phyloP scores from a whole-genome alignment of 768 basidiomycete species.

The Boletales sp. region DNA sequence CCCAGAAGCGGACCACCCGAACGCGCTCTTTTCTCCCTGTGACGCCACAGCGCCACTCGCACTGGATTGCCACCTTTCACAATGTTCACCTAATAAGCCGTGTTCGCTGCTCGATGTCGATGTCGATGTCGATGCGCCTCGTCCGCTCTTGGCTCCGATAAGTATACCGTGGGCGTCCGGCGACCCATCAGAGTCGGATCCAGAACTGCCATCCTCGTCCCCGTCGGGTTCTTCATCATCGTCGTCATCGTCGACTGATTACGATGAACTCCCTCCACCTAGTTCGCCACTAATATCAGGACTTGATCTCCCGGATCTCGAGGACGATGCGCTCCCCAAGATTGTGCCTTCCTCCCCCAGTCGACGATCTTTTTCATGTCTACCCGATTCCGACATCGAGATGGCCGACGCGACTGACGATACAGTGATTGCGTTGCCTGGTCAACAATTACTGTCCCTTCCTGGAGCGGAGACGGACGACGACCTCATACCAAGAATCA shows the following conservation, averaged over 20 bases:
- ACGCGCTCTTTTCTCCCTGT: conserved; percentile 18
- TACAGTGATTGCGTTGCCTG: conserved; percentile 12
- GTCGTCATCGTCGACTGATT: conserved; percentile 21
- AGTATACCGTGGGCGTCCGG: conserved; percentile 22
- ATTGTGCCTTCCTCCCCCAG: conserved; percentile 27
- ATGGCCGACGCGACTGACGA: conserved; percentile 18
- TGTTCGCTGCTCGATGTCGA: conserved; percentile 27
- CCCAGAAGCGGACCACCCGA: conserved; percentile 11
- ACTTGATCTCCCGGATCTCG: conserved; percentile 30
- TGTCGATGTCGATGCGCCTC: conserved; percentile 7
- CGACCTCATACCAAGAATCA: conserved; percentile 34
- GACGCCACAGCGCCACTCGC: conserved; percentile 9
- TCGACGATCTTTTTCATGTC: conserved; percentile 24
- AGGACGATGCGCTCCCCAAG: conserved; percentile 21
- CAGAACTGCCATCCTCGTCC: conserved; percentile 8
- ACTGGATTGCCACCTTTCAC: conserved; percentile 13
- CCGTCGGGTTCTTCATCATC: conserved; percentile 9
- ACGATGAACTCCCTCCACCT: conserved; percentile 18
- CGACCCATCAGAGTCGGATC: conserved; percentile 12
- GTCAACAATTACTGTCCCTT: conserved; percentile 32
- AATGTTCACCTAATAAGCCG: conserved; percentile 10
- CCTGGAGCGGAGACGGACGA: conserved; percentile 45
- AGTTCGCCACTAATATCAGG: conserved; percentile 31
- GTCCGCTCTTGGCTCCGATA: conserved; percentile 19
- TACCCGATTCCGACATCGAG: conserved; percentile 30